phyloP scores from a whole-genome alignment of 2,329 filamentous ascomycete species.

The Hawksworthiomyces lignivorus region DNA sequence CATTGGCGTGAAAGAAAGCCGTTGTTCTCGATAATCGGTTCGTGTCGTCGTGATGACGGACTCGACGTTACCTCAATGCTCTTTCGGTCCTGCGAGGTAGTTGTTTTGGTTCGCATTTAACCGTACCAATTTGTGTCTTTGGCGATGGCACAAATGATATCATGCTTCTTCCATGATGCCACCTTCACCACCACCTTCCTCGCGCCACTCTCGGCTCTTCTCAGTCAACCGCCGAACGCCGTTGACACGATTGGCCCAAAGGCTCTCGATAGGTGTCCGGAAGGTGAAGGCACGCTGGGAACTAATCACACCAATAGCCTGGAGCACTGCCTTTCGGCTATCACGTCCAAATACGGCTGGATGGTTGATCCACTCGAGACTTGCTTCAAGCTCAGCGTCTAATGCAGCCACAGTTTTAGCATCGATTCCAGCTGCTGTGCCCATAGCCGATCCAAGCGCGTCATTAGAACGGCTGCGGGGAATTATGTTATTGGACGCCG shows the following conservation, averaged over 20 bases:
- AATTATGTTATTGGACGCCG: constrained; percentile 30
- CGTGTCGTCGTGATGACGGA: too few relatives aligned
- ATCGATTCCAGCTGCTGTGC: constrained; percentile 65
- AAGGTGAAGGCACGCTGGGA: constrained; percentile 92
- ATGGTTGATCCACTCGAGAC: constrained; percentile 95
- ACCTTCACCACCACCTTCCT: constrained; percentile 68
- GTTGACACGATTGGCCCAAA: constrained; percentile 78
- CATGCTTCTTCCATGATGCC: constrained; percentile 54
- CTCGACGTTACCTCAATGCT: too few relatives aligned
- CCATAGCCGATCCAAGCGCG: constrained; percentile 45
- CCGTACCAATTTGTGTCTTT: too few relatives aligned
- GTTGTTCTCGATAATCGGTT: too few relatives aligned
- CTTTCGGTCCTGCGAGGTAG: too few relatives aligned
- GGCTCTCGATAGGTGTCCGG: constrained; percentile 76
- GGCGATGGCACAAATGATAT: not conserved
- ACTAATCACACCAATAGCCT: constrained; percentile 93
- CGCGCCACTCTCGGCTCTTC: constrained; percentile 83
- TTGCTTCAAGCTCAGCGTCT: constrained; percentile 82
- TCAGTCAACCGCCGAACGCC: constrained; percentile 79
- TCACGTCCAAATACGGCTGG: constrained; percentile 91
- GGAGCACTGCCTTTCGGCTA: constrained; percentile 88
- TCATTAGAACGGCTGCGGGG: constrained; percentile 48
- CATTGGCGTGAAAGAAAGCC: too few relatives aligned
- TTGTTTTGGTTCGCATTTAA: too few relatives aligned
- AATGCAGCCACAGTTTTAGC: constrained; percentile 72